These are phyloP conservation scores for Microcos paniculata DNA, from an alignment of 345 rosid species.

Conservation along the genomic window DNA sequence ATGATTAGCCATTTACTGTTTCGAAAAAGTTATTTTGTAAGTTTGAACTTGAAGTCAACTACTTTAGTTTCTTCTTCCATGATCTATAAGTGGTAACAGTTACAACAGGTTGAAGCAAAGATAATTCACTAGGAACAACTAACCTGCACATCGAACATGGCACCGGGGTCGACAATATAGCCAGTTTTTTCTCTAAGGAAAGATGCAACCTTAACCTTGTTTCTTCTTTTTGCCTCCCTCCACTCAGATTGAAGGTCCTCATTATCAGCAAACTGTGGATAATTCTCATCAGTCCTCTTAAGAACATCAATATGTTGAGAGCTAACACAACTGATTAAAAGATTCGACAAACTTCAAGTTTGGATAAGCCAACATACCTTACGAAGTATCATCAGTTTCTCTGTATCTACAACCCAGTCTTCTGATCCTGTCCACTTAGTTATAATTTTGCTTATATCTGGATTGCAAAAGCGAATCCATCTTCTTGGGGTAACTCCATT, in stretches of 20 bases:
- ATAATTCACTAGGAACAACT: background rate
- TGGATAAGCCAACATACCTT: constrained; percentile 34
- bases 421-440: constrained; percentile 67
- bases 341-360: background rate
- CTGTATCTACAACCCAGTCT: constrained; percentile 66
- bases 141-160: constrained; percentile 71
- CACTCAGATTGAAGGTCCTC: constrained; percentile 55
- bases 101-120: background rate
- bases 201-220: constrained; percentile 57
- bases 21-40: no score
- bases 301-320: background rate
- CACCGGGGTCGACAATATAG: constrained; percentile 49
- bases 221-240: constrained; percentile 56
- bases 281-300: constrained; percentile 1
- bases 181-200: constrained; percentile 57
- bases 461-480: constrained; percentile 76
- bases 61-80: background rate
- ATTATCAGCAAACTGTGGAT: constrained; percentile 56
- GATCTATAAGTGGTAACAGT: background rate
- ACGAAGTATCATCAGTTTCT: constrained; percentile 51
- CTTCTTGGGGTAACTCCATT: constrained; percentile 82
- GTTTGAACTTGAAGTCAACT: no score
- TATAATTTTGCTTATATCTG: constrained; percentile 58
- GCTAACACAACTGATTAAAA: background rate
- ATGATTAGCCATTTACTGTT: no score